A percentile compares a stretch with the other conserved stretches of the same genome.
Conservation (phyloP, 495 filamentous ascomycete genomes). For the Hypoxylon lienhwacheense region DNA sequence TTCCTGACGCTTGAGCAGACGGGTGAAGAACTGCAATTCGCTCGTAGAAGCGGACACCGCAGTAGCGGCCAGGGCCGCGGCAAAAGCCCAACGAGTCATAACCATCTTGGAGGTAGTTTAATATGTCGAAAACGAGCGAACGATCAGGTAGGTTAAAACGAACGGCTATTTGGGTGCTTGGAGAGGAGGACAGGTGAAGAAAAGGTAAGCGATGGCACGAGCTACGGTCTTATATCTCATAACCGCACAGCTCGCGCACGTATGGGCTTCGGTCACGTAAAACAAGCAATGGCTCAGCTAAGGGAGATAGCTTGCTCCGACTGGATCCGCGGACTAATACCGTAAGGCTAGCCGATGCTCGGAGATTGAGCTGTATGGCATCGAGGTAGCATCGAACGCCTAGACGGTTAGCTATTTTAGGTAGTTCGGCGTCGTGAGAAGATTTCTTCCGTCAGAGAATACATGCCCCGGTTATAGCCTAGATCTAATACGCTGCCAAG, state of each 20-base stretch:
- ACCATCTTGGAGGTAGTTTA: constrained; percentile 24
- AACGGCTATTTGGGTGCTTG: constrained; percentile 6
- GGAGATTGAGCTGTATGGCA: constrained; percentile 24
- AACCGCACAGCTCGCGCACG: constrained; percentile 1
- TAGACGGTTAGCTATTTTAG: no score
- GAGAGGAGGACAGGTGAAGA: constrained; percentile 5
- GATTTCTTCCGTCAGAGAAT: constrained; percentile 15
- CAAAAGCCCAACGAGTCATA: constrained; percentile 10
- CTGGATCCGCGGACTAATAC: constrained; percentile 3
- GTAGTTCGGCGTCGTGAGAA: constrained; percentile 9
- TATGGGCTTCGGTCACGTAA: not conserved
- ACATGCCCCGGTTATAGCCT: constrained; percentile 11
- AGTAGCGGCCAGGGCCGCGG: constrained; percentile 20
- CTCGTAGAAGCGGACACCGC: constrained; percentile 23
- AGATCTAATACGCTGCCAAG: constrained; percentile 7
- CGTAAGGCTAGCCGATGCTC: constrained; percentile 24
- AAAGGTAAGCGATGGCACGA: not conserved
- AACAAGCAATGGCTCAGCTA: constrained; percentile 19
- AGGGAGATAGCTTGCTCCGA: constrained; percentile 15
- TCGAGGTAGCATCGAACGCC: not conserved
- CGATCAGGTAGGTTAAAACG: constrained; percentile 12
- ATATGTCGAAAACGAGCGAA: constrained; percentile 14
- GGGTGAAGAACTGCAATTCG: constrained; percentile 20
- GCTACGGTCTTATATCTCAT: constrained; percentile 14
- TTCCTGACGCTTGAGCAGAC: constrained; percentile 42